These are phyloP conservation scores for Leccinum boreale DNA, from an alignment of 768 basidiomycete species.

Conservation along the genomic window DNA sequence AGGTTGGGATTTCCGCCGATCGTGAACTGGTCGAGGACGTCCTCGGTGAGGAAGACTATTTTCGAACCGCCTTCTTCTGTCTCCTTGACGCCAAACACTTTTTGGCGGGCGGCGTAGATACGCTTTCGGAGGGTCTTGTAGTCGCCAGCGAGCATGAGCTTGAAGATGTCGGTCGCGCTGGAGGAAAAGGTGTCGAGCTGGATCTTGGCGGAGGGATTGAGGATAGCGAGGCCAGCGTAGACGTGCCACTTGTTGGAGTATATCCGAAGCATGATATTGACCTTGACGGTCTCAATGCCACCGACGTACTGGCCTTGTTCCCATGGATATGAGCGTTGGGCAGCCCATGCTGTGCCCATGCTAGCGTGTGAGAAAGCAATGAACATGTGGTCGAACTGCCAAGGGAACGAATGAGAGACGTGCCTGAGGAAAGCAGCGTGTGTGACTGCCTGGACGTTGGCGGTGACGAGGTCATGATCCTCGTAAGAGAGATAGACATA, in stretches of 20 bases:
- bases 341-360: constrained; percentile 97
- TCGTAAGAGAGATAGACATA: constrained; percentile 94
- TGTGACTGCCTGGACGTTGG: constrained; percentile 97
- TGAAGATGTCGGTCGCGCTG: constrained; percentile 86
- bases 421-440: constrained; percentile 97
- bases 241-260: constrained; percentile 99
- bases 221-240: constrained; percentile 96
- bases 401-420: constrained; percentile 1
- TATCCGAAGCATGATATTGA: constrained; percentile 91
- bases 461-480: constrained; percentile 94
- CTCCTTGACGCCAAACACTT: constrained; percentile 63
- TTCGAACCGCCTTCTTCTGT: constrained; percentile 28
- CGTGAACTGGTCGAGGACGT: constrained; percentile 86
- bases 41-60: constrained; percentile 81
- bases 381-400: constrained; percentile 1
- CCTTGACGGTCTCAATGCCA: constrained; percentile 97
- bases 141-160: constrained; percentile 79
- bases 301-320: constrained; percentile 93
- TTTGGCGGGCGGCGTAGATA: constrained; percentile 67
- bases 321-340: constrained; percentile 83
- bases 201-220: constrained; percentile 84
- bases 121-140: constrained; percentile 59
- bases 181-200: constrained; percentile 93
- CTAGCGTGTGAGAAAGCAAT: constrained; percentile 38
- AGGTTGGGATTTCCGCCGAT: constrained; percentile 46